These are phyloP conservation scores for Phlegmacium glaucopus DNA, from an alignment of 768 basidiomycete genomes.

Conservation along the genomic window DNA sequence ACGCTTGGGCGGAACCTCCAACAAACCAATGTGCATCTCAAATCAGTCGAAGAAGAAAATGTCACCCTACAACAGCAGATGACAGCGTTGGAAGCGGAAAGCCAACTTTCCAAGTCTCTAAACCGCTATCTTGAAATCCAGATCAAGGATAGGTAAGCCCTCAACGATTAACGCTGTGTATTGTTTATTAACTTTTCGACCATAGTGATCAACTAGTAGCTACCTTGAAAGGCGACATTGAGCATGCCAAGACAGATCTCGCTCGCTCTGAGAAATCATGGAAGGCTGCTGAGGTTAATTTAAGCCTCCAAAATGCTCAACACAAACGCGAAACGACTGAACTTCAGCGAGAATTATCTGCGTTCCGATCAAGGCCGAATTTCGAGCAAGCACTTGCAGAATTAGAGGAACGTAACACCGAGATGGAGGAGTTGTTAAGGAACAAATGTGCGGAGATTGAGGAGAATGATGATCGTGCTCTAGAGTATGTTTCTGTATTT, in stretches of 20 bases:
- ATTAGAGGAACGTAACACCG: constrained; percentile 65
- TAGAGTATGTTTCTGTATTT: constrained; percentile 52
- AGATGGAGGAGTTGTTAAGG: constrained; percentile 72
- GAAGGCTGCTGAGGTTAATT: constrained; percentile 62
- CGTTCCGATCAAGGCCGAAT: constrained; percentile 50
- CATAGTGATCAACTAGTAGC: constrained; percentile 46
- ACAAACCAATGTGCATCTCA: constrained; percentile 32
- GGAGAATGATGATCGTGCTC: constrained; percentile 76
- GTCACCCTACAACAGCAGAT: constrained; percentile 48
- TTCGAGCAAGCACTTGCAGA: constrained; percentile 54
- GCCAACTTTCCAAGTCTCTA: constrained; percentile 60
- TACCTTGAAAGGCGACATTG: constrained; percentile 36
- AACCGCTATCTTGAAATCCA: constrained; percentile 62
- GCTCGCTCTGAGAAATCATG: constrained; percentile 53
- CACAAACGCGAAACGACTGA: constrained; percentile 61
- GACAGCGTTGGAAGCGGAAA: constrained; percentile 60
- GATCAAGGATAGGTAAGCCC: constrained; percentile 54
- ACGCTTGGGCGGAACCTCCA: constrained; percentile 38
- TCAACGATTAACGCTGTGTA: background rate
- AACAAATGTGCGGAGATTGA: constrained; percentile 77
- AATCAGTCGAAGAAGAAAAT: constrained; percentile 47
- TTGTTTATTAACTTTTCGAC: constrained; percentile 3
- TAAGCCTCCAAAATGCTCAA: constrained; percentile 61
- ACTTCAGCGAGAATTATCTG: constrained; percentile 54
- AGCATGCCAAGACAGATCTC: constrained; percentile 40